Conservation (phyloP, 2,329 filamentous ascomycete genomes). For the Epichloe baconii region DNA sequence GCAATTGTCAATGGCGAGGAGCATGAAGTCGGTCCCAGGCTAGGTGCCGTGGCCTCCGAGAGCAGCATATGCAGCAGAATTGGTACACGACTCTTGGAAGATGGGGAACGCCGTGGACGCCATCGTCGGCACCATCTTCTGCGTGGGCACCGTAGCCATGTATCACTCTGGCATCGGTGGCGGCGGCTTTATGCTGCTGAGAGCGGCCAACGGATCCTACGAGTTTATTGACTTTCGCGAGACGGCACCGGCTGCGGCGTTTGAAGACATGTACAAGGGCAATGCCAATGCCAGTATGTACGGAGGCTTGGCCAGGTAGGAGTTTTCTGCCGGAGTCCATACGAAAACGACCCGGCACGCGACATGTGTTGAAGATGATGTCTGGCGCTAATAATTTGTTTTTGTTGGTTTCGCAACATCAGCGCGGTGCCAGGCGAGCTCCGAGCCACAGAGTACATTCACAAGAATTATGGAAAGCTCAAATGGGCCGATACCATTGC, state of each 20-base stretch:
- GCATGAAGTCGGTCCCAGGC: constrained; percentile 10
- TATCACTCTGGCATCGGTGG: constrained; percentile 62
- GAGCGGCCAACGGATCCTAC: constrained; percentile 49
- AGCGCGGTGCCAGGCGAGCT: constrained; percentile 58
- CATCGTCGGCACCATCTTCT: constrained; percentile 50
- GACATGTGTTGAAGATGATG: not conserved
- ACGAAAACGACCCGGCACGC: too few species aligned
- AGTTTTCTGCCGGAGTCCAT: too few species aligned
- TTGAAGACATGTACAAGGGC: constrained; percentile 68
- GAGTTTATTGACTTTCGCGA: constrained; percentile 81
- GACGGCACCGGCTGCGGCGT: constrained; percentile 66
- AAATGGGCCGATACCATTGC: constrained; percentile 54
- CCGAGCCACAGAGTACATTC: constrained; percentile 60
- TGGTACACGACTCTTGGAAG: constrained; percentile 41
- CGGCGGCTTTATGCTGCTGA: constrained; percentile 68
- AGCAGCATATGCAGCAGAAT: constrained; percentile 44
- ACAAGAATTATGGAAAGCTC: constrained; percentile 50
- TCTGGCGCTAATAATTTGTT: not conserved
- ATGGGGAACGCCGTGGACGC: constrained; percentile 56
- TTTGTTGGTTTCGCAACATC: not conserved
- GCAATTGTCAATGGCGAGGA: not conserved
- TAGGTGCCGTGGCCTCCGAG: constrained; percentile 50
- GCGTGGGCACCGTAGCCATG: constrained; percentile 50
- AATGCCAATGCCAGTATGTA: constrained; percentile 49
- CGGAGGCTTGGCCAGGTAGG: constrained; percentile 60